phyloP scores from a whole-genome alignment of 139 green algal species.

The Chlamydomonas schloesseri region DNA sequence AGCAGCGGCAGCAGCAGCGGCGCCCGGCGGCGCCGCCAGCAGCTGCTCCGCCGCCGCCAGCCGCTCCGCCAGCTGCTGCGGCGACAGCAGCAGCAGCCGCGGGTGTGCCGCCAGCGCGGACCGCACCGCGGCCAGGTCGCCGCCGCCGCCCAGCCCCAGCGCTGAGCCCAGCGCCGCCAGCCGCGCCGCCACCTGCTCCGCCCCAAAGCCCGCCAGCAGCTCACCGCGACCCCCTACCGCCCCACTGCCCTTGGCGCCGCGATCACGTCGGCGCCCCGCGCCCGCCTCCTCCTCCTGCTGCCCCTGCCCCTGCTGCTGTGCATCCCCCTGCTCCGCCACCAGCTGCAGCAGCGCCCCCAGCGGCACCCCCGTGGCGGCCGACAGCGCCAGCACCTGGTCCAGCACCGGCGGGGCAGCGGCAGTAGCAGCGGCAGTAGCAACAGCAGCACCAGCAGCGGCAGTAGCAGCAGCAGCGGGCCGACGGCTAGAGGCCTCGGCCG shows the following conservation, averaged over 20 bases:
- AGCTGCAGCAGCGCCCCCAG: not conserved
- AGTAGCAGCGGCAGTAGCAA: too few relatives aligned
- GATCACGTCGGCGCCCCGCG: too few relatives aligned
- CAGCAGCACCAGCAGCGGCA: too few relatives aligned
- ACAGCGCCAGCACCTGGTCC: not conserved
- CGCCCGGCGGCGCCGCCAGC: not conserved
- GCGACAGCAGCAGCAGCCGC: not conserved
- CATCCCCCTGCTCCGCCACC: not conserved
- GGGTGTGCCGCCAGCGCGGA: not conserved
- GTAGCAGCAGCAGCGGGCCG: too few relatives aligned
- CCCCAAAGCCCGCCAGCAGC: not conserved
- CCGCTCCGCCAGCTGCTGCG: not conserved
- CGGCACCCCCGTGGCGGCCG: not conserved
- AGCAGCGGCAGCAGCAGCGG: not conserved
- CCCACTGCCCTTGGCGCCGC: too few relatives aligned
- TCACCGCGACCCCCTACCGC: too few relatives aligned
- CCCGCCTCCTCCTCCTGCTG: too few relatives aligned
- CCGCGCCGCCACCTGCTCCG: not conserved
- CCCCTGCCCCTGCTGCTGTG: too few relatives aligned
- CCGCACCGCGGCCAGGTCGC: not conserved
- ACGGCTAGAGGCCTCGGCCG: too few relatives aligned
- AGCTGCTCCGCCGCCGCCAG: not conserved
- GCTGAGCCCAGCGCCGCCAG: not conserved
- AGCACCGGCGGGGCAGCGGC: not conserved
- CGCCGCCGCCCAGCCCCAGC: conserved; percentile 1